A percentile compares a stretch with the other conserved stretches of the same genome.
Conservation (phyloP, 2,329 filamentous ascomycete genomes). For the Fusarium sp. region DNA sequence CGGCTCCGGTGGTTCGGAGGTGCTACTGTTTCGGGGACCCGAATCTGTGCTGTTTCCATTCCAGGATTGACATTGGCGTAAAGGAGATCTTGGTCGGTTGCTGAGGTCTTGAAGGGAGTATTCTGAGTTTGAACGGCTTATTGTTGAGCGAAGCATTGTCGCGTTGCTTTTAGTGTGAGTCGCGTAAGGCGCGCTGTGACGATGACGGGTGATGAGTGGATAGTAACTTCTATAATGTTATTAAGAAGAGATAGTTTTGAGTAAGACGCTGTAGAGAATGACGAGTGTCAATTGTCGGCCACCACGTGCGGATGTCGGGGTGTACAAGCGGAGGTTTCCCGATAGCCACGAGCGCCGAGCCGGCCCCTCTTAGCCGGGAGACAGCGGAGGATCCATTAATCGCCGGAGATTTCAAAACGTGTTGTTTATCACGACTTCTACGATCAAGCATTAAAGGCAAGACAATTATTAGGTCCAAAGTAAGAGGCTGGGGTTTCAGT, state of each 20-base stretch:
- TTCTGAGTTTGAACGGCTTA: slow-evolving; percentile 37
- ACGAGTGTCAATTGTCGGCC: slow-evolving; percentile 17
- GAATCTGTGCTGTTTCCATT: slow-evolving; percentile 1
- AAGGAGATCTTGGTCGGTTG: background rate
- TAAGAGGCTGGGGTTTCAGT: no score
- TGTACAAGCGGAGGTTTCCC: slow-evolving; percentile 13
- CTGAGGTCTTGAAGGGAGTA: slow-evolving; percentile 46
- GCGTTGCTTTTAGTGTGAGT: background rate
- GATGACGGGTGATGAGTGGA: background rate
- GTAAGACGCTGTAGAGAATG: background rate
- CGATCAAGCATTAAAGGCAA: background rate
- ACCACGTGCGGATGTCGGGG: slow-evolving; percentile 37
- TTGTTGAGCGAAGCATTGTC: slow-evolving; percentile 26
- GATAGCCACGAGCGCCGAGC: slow-evolving; percentile 28
- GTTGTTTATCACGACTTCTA: background rate
- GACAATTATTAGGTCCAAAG: no score
- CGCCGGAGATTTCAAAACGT: background rate
- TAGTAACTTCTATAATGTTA: background rate
- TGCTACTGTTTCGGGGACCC: slow-evolving; percentile 24
- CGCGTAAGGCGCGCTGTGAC: background rate
- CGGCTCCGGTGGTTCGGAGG: slow-evolving; percentile 22
- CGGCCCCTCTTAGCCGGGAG: slow-evolving; percentile 33
- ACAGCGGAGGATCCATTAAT: slow-evolving; percentile 17
- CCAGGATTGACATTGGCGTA: background rate
- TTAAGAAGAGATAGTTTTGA: slow-evolving; percentile 1